These are phyloP conservation scores for Verticillium zaregamsianum DNA, from an alignment of 2,329 filamentous ascomycete genomes.

Conservation along the genomic window DNA sequence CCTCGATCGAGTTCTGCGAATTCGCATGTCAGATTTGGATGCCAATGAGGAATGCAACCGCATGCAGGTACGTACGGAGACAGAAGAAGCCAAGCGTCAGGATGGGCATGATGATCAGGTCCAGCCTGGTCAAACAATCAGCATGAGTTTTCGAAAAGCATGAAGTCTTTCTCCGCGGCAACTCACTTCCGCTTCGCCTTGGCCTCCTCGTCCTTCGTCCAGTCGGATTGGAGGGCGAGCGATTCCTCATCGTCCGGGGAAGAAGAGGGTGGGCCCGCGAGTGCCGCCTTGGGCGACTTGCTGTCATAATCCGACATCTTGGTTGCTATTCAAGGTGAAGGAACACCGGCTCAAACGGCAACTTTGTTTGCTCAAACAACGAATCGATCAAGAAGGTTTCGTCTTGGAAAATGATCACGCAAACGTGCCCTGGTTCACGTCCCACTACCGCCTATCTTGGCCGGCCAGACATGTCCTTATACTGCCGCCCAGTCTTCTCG, in stretches of 20 bases:
- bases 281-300: background rate
- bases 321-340: background rate
- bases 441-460: background rate
- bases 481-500: background rate
- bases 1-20: constrained; percentile 31
- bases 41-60: background rate
- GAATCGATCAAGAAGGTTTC: background rate
- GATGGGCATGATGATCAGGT: constrained; percentile 37
- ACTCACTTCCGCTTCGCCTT: constrained; percentile 34
- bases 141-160: background rate
- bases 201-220: constrained; percentile 29
- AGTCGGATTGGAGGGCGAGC: constrained; percentile 24
- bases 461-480: background rate
- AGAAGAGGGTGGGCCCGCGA: background rate
- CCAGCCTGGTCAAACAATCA: constrained; percentile 21
- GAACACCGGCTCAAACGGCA: background rate
- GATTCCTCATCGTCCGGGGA: constrained; percentile 23
- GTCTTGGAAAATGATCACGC: background rate
- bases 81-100: constrained; percentile 38
- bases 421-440: background rate
- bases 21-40: background rate
- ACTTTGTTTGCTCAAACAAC: background rate
- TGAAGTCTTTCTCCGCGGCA: background rate
- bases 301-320: constrained; percentile 1
- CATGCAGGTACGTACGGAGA: constrained; percentile 25